Base-by-base conservation (phyloP, 108 stramenopile species). In the Stephanodiscus minutulus region DNA sequence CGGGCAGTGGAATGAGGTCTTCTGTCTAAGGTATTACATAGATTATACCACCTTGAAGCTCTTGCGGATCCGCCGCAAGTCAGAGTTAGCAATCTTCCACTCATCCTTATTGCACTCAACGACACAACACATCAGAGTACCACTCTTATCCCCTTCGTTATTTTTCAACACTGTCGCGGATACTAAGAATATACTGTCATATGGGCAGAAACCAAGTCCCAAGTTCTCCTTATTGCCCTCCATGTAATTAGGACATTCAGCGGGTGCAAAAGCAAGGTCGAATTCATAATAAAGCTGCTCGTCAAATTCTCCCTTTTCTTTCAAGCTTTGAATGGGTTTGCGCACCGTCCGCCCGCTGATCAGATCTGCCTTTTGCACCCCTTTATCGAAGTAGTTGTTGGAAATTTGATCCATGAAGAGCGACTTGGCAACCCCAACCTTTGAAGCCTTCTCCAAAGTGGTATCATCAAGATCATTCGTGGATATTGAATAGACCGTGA, bases 161-260 rank as follows among this genome's bases (percentile, higher is more conserved):
- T 82, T 78, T 44, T 82, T 72, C 15, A 89, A 41, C 29, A 90
- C 76, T n/a, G 89, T 89, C 31, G 89, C 88, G 12, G 87, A 87
- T 24, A 89, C 66, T 20, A 90, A 64, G 64, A 78, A 87, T 28
- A 93, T 83, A 31, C 78, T 71, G 47, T 88, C 92, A 68, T 86
- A 93, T 1, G 92, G 92, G 62, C 92, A 90, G 57, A 93, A 93
- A 37, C 92, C 92, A 17, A 93, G 81, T 18, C 89, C 88, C 15
- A 89, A 77, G 67, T 90, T 77, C 49, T 82, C 79, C 18, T 68
- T 76, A 29, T 74, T 86, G 25, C 88, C 88, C 62, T 82, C 76
- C 36, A 56, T 68, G 33, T 73, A 71, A 29, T 70, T 64, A 3
- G 68, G 77, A 61, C 92, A 93, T 13, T 83, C 76, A 11, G 81